Evolutionary conservation across 2,329 filamentous ascomycete genomes (phyloP), one percentile per base, ranked within the genome.

Genomic region (Helotiales sp.): DNA sequence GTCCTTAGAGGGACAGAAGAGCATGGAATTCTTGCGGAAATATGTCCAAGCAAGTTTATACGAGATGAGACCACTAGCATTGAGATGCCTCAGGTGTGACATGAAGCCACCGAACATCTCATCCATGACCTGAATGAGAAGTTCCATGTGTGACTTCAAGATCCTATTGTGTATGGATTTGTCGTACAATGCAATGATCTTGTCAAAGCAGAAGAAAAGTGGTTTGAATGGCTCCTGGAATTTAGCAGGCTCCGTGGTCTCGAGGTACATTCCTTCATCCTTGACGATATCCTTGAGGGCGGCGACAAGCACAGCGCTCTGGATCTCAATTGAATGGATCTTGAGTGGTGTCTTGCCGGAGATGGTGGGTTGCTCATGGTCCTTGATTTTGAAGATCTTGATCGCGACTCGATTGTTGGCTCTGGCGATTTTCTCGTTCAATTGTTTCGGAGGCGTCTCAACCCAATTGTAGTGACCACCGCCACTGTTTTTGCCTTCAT

Each of bases 351-450:
- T 73, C n/a, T 67, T 66, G 24, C 76, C 76, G 0, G 62, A 69
- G 34, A 79, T 69, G 54, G 73, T 69, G 3, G 73, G 70, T 69
- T 79, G 78, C 9, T 66, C 65, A 25, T 58, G 58, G 63, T 80
- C 76, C 63, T 77, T 78, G 70, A 76, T 63, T 70, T 78, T 79
- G 75, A 72, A 79, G 19, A 79, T 68, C 59, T 73, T 76, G 69
- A 80, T 76, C 57, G 77, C 76, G 13, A 75, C 72, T 3, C 73
- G 70, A 48, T 75, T 73, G 42, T 78, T 54, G n/a, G 40, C 52
- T 51, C 60, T 60, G 15, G 38, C 58, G n/a, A 58, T 49, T 31
- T 63, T 65, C 15, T 55, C 40, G 7, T 53, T 57, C 7, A 60
- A 25, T 50, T 66, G 58, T 19, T 60, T 59, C 1, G 65, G 51